phyloP scores from a whole-genome alignment of 2,329 filamentous ascomycete species.

The Diaporthe sp. region DNA sequence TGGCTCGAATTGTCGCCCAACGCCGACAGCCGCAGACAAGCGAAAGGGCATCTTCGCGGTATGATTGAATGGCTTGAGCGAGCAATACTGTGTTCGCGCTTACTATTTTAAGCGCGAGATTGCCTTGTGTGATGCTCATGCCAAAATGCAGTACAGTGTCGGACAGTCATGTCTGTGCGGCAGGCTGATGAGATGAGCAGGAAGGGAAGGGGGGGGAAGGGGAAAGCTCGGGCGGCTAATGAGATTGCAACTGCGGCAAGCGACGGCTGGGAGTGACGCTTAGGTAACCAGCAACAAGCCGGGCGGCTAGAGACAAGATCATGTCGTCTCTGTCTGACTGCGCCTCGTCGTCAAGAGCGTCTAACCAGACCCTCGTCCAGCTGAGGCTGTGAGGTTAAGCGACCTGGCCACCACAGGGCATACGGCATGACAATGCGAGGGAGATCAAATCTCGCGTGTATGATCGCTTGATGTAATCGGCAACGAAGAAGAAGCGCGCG shows the following conservation, averaged over 20 bases:
- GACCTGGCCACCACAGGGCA: background rate
- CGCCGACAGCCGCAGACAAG: background rate
- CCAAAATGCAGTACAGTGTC: background rate
- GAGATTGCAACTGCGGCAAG: slow-evolving; percentile 5
- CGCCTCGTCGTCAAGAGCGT: slow-evolving; percentile 25
- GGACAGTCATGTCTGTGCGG: slow-evolving; percentile 1
- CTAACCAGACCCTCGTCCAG: slow-evolving; percentile 27
- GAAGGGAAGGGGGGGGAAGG: background rate
- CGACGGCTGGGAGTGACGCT: slow-evolving; percentile 7
- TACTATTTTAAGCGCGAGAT: slow-evolving; percentile 29
- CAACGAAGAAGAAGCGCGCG: slow-evolving; percentile 20
- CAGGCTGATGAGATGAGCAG: background rate
- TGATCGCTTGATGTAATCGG: slow-evolving; percentile 16
- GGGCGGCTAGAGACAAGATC: slow-evolving; percentile 17
- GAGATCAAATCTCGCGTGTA: slow-evolving; percentile 23
- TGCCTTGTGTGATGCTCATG: slow-evolving; percentile 7
- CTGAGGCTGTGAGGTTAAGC: slow-evolving; percentile 11
- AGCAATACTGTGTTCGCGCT: background rate
- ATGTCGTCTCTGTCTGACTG: background rate
- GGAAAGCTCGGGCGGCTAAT: slow-evolving; percentile 26
- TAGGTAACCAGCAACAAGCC: slow-evolving; percentile 20
- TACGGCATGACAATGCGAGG: background rate
- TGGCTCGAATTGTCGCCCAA: background rate
- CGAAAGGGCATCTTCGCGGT: background rate
- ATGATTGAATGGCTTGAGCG: slow-evolving; percentile 18